A percentile compares a stretch with the other conserved stretches of the same genome.
These are phyloP conservation scores for Lipomyces starkeyi DNA, from an alignment of 805 yeast species.

Conservation along the genomic window DNA sequence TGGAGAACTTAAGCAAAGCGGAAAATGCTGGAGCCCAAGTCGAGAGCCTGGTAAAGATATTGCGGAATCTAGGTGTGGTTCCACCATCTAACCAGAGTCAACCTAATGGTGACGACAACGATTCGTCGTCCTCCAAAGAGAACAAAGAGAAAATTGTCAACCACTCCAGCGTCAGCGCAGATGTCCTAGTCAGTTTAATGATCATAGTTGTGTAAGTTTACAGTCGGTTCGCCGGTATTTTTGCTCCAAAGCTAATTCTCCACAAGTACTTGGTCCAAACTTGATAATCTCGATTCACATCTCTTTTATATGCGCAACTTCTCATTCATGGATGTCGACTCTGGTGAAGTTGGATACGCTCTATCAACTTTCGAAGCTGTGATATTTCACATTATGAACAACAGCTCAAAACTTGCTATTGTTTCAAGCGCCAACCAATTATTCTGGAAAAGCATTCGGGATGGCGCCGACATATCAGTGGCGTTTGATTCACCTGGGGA, in stretches of 20 bases:
- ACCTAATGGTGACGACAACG: conserved; percentile 19
- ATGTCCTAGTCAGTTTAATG: conserved; percentile 51
- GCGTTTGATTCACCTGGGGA: conserved; percentile 32
- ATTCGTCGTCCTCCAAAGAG: conserved; percentile 34
- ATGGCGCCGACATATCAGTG: conserved; percentile 20
- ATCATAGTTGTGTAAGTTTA: conserved; percentile 65
- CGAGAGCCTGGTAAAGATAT: conserved; percentile 47
- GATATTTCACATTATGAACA: conserved; percentile 62
- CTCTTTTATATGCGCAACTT: conserved; percentile 69
- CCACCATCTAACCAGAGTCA: conserved; percentile 37
- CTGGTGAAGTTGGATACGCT: conserved; percentile 76
- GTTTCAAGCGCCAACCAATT: conserved; percentile 56
- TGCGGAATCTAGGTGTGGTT: conserved; percentile 34
- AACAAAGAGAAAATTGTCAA: conserved; percentile 27
- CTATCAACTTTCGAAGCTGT: conserved; percentile 86
- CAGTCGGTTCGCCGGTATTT: background rate
- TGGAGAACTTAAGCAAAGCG: conserved; percentile 52
- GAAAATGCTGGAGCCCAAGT: conserved; percentile 43
- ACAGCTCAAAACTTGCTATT: conserved; percentile 48
- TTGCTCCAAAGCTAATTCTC: background rate
- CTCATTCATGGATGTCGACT: conserved; percentile 54
- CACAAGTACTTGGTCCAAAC: conserved; percentile 53
- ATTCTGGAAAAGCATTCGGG: conserved; percentile 60
- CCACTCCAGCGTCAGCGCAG: conserved; percentile 36
- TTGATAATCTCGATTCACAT: conserved; percentile 65